phyloP scores from a whole-genome alignment of 495 filamentous ascomycete species.

The Corynascus novoguineensis region DNA sequence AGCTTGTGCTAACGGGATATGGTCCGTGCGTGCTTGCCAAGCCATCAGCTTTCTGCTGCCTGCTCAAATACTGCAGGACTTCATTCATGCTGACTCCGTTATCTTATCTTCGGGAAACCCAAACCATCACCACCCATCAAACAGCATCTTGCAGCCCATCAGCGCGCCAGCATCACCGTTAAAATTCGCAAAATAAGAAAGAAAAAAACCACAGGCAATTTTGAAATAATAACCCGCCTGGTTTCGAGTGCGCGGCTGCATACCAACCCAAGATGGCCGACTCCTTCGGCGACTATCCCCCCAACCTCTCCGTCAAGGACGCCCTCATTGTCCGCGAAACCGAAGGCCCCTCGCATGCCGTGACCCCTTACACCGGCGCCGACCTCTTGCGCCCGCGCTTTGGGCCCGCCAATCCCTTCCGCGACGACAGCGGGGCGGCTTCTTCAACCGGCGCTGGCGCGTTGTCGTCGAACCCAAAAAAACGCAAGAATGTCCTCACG shows the following conservation, averaged over 20 bases:
- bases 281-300: slow-evolving; percentile 52
- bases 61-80: too few species aligned
- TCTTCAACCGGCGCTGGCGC: slow-evolving; percentile 21
- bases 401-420: slow-evolving; percentile 79
- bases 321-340: slow-evolving; percentile 49
- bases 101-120: background rate
- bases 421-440: too few species aligned
- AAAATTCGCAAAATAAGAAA: too few species aligned
- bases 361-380: slow-evolving; percentile 59
- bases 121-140: background rate
- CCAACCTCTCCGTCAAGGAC: slow-evolving; percentile 53
- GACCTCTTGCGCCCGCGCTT: slow-evolving; percentile 63
- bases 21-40: background rate
- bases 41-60: background rate
- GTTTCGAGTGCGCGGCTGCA: too few species aligned
- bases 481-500: slow-evolving; percentile 87
- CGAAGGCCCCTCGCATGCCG: slow-evolving; percentile 47
- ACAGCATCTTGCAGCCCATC: background rate
- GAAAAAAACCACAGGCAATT: background rate
- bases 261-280: slow-evolving; percentile 44
- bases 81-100: background rate
- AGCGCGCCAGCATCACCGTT: background rate
- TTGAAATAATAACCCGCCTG: too few species aligned
- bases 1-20: background rate
- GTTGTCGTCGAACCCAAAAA: slow-evolving; percentile 45